Conservation (phyloP, 179 eudicot genomes). For the Beta lomatogona region DNA sequence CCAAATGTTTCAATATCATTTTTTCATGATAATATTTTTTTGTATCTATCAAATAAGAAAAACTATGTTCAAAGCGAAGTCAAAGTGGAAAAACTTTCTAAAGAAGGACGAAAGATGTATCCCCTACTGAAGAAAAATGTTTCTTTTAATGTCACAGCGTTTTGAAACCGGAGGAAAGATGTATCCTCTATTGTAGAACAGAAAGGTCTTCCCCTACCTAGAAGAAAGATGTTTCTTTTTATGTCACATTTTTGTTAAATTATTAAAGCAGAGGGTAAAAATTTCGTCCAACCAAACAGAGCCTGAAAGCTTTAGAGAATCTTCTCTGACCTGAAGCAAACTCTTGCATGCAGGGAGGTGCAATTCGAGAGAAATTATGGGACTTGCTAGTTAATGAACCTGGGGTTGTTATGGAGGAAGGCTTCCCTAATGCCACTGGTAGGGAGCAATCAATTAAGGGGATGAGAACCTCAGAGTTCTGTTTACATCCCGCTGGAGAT, state of each 20-base stretch:
- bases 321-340: slow-evolving; percentile 1
- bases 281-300: neutral
- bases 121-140: neutral
- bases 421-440: slow-evolving; percentile 90
- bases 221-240: neutral
- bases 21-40: neutral
- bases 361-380: slow-evolving; percentile 80
- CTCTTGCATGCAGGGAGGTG: slow-evolving; percentile 68
- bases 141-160: neutral
- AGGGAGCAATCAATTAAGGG: slow-evolving; percentile 83
- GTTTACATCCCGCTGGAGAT: slow-evolving; percentile 97
- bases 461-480: slow-evolving; percentile 86
- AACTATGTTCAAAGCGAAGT: no score
- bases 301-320: neutral
- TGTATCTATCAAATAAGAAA: no score
- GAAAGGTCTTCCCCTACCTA: neutral
- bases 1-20: no score
- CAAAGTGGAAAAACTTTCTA: no score
- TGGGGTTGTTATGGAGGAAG: slow-evolving; percentile 87
- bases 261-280: neutral
- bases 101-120: neutral
- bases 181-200: no score
- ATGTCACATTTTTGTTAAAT: neutral
- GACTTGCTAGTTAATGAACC: slow-evolving; percentile 69
- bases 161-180: neutral